Evolutionary conservation across 495 filamentous ascomycete species (phyloP), one percentile per base, ranked within the genome.

Genomic region (Diplogelasinospora grovesii): DNA sequence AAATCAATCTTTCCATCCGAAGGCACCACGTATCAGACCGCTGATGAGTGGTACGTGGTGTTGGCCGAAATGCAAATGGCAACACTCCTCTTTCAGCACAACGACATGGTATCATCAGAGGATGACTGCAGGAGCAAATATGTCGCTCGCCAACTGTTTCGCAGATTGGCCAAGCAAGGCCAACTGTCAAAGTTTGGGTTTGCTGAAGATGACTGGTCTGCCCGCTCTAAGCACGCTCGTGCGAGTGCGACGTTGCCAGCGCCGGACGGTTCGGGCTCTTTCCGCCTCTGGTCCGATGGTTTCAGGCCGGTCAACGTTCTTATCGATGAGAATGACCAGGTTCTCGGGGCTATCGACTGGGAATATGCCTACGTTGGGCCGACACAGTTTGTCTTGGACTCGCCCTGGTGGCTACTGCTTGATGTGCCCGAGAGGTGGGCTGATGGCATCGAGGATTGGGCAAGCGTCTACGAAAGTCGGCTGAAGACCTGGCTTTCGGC

Each of bases 331-430:
- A 14, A 26, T 8, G 28, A 38, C 15, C 8, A 22, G 11, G 20
- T 55, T 5, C 24, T 52, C 27, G 52, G 44, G 6, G 49, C 51
- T 8, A 54, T 63, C 37, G 66, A 66, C 45, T 68, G 64, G 60
- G 64, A 66, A 46, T 70, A 66, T 38, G 45, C 63, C n/a, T 70
- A 69, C 36, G 54, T 48, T 15, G 65, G 53, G n/a, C 65, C 60
- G 10, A 46, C 54, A 11, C 54, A 68, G 36, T 69, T 72, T 45
- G 43, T 49, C 19, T 49, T 56, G 24, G 57, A 59, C 36, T 57
- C 62, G 14, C 61, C 65, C 3, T 68, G 63, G 66, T 72, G 68
- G 65, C 57, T 69, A 10, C 53, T 70, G 6, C 38, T 70, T 3
- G 42, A 60, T 9, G 14, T 19, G 11, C 61, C 64, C 0, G 67